phyloP scores from a whole-genome alignment of 805 yeast species.

The Nakazawaea wyomingensis region DNA sequence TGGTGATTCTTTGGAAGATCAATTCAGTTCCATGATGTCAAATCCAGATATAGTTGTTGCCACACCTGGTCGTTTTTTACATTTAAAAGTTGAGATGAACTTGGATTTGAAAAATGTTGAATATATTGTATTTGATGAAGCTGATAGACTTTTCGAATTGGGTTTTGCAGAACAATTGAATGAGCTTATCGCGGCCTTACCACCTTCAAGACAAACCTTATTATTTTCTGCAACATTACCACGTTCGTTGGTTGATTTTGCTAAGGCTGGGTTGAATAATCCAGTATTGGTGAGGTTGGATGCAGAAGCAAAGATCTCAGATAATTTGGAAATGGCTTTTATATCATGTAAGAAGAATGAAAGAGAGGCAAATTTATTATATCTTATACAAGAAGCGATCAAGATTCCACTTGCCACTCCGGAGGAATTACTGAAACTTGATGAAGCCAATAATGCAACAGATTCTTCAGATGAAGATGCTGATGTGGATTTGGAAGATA shows the following conservation, averaged over 20 bases:
- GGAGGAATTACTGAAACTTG: slow-evolving; percentile 56
- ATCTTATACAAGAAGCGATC: slow-evolving; percentile 76
- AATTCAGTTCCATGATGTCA: slow-evolving; percentile 84
- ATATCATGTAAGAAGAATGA: slow-evolving; percentile 77
- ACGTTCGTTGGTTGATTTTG: slow-evolving; percentile 86
- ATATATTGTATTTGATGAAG: slow-evolving; percentile 93
- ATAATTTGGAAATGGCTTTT: slow-evolving; percentile 85
- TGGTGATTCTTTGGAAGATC: slow-evolving; percentile 98
- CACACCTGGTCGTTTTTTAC: slow-evolving; percentile 96
- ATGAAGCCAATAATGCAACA: slow-evolving; percentile 39
- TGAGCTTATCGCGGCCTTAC: slow-evolving; percentile 80
- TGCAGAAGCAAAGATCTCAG: slow-evolving; percentile 87
- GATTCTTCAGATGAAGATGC: slow-evolving; percentile 52
- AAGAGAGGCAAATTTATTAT: slow-evolving; percentile 81
- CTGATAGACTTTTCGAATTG: slow-evolving; percentile 94
- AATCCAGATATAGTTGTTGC: slow-evolving; percentile 95
- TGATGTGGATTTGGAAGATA: slow-evolving; percentile 29
- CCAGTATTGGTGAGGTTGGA: slow-evolving; percentile 92
- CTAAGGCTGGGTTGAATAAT: slow-evolving; percentile 90
- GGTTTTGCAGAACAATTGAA: slow-evolving; percentile 92
- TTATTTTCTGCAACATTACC: slow-evolving; percentile 96
- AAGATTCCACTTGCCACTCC: slow-evolving; percentile 75
- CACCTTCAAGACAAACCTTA: slow-evolving; percentile 78
- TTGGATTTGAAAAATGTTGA: slow-evolving; percentile 79
- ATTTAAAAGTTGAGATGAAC: slow-evolving; percentile 92